phyloP scores from a whole-genome alignment of 176 grass and related monocot species.

The maize (Zea mays) region Zm-B73-REFERENCE-NAM-5.0 NC_050104.1:136215001-136215500 shows the following conservation, averaged over 20 bases:
- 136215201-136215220: not conserved
- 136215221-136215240: not conserved
- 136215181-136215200: not conserved
- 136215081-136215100: conserved; percentile 19
- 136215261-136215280: not conserved
- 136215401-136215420: conserved; percentile 37
- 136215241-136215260: not conserved
- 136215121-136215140: not conserved
- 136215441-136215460: conserved; percentile 91
- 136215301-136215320: conserved; percentile 2
- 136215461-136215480: conserved; percentile 84
- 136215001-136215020: not conserved
- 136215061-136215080: conserved; percentile 5
- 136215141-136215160: not conserved
- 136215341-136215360: conserved; percentile 22
- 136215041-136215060: not conserved
- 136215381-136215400: conserved; percentile 10
- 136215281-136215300: conserved; percentile 13
- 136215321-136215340: not conserved
- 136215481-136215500: conserved; percentile 91
- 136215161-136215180: not conserved
- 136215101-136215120: not conserved
- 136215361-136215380: not conserved
- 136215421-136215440: conserved; percentile 99
- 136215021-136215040: not conserved